These are phyloP conservation scores for Phytophthora agathidicida DNA, from an alignment of 352 stramenopile genomes.

Conservation along the genomic window DNA sequence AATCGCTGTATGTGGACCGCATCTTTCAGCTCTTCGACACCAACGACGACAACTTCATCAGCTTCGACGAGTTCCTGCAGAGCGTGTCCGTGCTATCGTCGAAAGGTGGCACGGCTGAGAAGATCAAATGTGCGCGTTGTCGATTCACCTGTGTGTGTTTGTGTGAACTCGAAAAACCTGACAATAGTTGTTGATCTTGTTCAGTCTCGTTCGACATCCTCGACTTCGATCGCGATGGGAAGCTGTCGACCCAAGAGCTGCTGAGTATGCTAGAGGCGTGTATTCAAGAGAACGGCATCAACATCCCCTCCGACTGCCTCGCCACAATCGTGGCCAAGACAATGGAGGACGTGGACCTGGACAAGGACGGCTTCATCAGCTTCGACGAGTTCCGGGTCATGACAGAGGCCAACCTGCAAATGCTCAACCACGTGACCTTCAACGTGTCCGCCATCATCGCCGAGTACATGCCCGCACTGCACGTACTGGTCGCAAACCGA, in stretches of 20 bases:
- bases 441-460: constrained; percentile 78
- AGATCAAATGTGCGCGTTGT: constrained; percentile 77
- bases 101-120: constrained; percentile 69
- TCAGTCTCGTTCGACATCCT: constrained; percentile 82
- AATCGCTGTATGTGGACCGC: constrained; percentile 84
- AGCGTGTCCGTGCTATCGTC: constrained; percentile 76
- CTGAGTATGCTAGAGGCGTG: constrained; percentile 75
- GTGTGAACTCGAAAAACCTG: background rate
- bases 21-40: constrained; percentile 84
- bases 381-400: constrained; percentile 76
- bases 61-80: constrained; percentile 80
- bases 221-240: constrained; percentile 76
- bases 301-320: constrained; percentile 69
- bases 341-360: constrained; percentile 67
- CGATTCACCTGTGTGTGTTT: constrained; percentile 8
- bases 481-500: constrained; percentile 42
- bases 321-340: constrained; percentile 75
- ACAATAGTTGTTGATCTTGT: background rate
- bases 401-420: constrained; percentile 66
- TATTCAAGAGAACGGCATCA: constrained; percentile 79
- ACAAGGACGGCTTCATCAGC: constrained; percentile 76
- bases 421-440: constrained; percentile 85
- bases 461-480: constrained; percentile 77
- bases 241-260: constrained; percentile 73
- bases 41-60: constrained; percentile 83